These are phyloP conservation scores for Phaeomoniella chlamydospora DNA, from an alignment of 2,329 filamentous ascomycete species.

Conservation along the genomic window DNA sequence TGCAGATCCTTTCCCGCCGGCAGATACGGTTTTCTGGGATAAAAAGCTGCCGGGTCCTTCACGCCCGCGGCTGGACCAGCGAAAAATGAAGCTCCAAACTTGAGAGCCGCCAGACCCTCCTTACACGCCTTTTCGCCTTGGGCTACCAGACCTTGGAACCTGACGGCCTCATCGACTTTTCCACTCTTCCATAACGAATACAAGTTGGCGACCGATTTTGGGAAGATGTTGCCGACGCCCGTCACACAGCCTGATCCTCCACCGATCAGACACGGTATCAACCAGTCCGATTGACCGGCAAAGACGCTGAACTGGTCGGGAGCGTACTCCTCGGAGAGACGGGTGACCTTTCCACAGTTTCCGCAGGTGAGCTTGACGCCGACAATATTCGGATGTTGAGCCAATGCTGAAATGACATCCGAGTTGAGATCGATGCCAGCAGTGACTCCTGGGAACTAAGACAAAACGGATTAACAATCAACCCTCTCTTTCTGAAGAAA, in stretches of 20 bases:
- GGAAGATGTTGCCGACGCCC: slow-evolving; percentile 57
- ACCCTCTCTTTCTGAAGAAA: too few species aligned
- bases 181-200: slow-evolving; percentile 47
- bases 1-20: too few species aligned
- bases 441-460: slow-evolving; percentile 54
- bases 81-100: too few species aligned
- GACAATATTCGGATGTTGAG: slow-evolving; percentile 49
- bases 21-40: too few species aligned
- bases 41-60: too few species aligned
- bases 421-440: slow-evolving; percentile 55
- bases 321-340: slow-evolving; percentile 37
- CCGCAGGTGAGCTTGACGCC: slow-evolving; percentile 61
- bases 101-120: too few species aligned
- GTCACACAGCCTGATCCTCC: slow-evolving; percentile 60
- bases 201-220: slow-evolving; percentile 48
- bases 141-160: slow-evolving; percentile 51
- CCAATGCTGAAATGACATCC: slow-evolving; percentile 45
- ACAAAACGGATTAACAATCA: too few species aligned
- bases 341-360: slow-evolving; percentile 57
- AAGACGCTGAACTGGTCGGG: slow-evolving; percentile 47
- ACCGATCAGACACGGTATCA: slow-evolving; percentile 53
- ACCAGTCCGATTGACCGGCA: slow-evolving; percentile 62
- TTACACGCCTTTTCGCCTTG: slow-evolving; percentile 57
- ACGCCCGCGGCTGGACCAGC: too few species aligned
- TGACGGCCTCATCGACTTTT: slow-evolving; percentile 43